Base-by-base conservation (phyloP, 2,329 filamentous ascomycete genomes). In the Xylaria sp. region DNA sequence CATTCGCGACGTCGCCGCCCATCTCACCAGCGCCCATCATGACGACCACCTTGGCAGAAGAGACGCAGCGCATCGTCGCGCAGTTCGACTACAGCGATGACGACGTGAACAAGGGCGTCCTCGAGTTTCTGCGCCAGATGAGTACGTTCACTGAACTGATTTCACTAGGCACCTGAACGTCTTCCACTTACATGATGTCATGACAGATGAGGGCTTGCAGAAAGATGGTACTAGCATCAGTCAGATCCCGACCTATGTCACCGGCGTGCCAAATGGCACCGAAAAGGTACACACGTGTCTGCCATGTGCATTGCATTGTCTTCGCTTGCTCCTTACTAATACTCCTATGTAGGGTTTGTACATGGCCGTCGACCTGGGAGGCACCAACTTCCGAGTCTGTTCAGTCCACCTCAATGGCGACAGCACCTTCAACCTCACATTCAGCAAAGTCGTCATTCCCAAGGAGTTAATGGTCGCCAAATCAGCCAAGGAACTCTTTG, bases 321-420 rank as follows among this genome's bases (percentile, higher is more conserved):
- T 2, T 30, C 23, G 23, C 1, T 30, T 9, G 37, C n/a, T 37
- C n/a, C 23, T 23, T 44, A 48, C 59, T 68, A 51, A 59, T 54
- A 3, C 30, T 4, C 39, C 13, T 44, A 10, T n/a, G n/a, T 68
- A 95, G 91, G 94, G 94, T 52, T 81, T 97, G 46, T 99, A 97
- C 77, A 86, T 99, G 72, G 93, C 94, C 46, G 92, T 99, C 65
- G 94, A 99, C 72, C 83, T 99, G n/a, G 94, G 94, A 63, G 94
- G 94, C 69, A 99, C 94, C 65, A 99, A 99, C 79, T 96, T 97
- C 77, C 89, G 94, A 68, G 94, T 99, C 70, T 99, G 94, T 79
- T 97, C 93, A 49, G 89, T 99, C 70, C 84, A 90, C 68, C 82
- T 99, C 62, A 92, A 96, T 73, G 94, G 94, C 71, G 91, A 97